Base-by-base conservation (phyloP, 108 stramenopile genomes). In the Nitzschia sp. region DNA sequence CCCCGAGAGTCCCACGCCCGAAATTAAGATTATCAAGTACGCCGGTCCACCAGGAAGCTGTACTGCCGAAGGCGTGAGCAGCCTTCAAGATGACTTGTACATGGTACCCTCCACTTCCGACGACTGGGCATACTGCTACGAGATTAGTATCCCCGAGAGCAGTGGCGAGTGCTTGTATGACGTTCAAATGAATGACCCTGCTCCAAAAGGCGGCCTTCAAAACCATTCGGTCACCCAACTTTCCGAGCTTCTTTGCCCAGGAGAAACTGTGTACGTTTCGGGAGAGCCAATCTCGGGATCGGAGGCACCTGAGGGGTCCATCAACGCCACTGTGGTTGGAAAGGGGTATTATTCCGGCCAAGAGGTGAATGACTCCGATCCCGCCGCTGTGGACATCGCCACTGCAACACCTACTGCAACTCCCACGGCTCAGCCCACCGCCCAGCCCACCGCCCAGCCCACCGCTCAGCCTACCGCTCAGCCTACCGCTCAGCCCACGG, bases 11-110 rank as follows among this genome's bases (percentile, higher is more conserved):
- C n/a, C n/a, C n/a, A n/a, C n/a, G n/a, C 50, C 50, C 6, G 50
- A 52, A 6, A 52, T 52, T 19, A 5, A 56, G 6, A 56, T 56
- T 21, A 31, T 21, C 4, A 56, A 56, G 29, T 56, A 56, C 30
- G 55, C 55, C 8, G 55, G 55, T 29, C 55, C 55, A 28, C n/a
- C 9, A 21, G 55, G 55, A 11, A 56, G 30, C 2, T 56, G 55
- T n/a, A 29, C 4, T n/a, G 30, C 23, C 8, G 55, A 4, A 6
- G 55, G 30, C 27, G 19, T 50, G 9, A n/a, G 27, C 23, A 31
- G 30, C 55, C 4, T 56, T 4, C 9, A 31, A 9, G 55, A 56
- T 56, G 55, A 56, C 55, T 8, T 32, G 13, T 56, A 56, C 30
- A 32, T 8, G 4, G 27, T 32, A 8, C 55, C 55, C 30, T 6